Evolutionary conservation across 257 asterid genomes (phyloP).

Genomic region (Plantago major): DNA sequence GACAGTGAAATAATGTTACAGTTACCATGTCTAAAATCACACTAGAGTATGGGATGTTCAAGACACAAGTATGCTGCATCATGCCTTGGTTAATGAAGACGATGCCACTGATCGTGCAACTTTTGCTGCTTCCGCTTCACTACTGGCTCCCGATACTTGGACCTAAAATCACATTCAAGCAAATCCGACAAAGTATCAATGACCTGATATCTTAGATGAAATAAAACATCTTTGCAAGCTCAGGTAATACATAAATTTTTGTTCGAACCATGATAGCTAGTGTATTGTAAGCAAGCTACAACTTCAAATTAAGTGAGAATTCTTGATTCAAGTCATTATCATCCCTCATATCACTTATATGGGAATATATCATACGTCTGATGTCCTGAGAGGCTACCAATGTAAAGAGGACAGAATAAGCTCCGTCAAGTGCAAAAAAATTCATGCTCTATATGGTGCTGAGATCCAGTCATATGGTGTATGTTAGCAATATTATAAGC

Average conservation of each 20-base stretch:
- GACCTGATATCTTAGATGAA: no score
- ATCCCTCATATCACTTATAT: no score
- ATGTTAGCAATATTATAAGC: not conserved
- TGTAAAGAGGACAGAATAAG: not conserved
- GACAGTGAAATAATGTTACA: conserved; percentile 15
- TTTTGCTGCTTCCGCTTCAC: conserved; percentile 85
- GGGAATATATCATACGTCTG: not conserved
- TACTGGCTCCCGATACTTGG: conserved; percentile 65
- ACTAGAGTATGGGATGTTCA: not conserved
- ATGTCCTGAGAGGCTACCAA: not conserved
- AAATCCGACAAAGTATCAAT: not conserved
- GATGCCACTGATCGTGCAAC: conserved; percentile 96
- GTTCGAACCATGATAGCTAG: no score
- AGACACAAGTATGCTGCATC: conserved; percentile 14
- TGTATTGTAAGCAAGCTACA: no score
- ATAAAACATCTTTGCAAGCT: no score
- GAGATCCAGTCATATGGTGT: no score
- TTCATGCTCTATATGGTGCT: no score
- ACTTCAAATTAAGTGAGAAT: no score
- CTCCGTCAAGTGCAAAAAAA: not conserved
- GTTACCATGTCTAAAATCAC: conserved; percentile 9
- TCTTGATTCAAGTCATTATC: no score
- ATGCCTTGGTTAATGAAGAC: conserved; percentile 85
- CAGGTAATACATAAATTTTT: no score
- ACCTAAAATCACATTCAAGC: conserved; percentile 44